These are phyloP conservation scores for Metschnikowia similis DNA, from an alignment of 805 yeast genomes.

Conservation along the genomic window DNA sequence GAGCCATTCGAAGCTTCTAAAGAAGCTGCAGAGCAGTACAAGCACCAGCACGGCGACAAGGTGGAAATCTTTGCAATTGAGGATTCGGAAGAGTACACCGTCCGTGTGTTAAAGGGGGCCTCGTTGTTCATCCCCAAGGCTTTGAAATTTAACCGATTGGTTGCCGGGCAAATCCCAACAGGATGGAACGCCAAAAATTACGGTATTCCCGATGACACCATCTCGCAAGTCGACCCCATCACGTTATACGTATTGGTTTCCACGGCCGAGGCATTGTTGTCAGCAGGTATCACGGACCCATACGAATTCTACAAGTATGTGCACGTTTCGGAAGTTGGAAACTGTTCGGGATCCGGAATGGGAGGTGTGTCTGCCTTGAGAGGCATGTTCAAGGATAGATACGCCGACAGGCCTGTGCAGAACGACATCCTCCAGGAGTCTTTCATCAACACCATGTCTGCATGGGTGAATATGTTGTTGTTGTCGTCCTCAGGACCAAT, in stretches of 20 bases:
- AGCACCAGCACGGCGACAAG: conserved; percentile 87
- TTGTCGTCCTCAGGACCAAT: conserved; percentile 97
- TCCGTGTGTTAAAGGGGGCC: conserved; percentile 89
- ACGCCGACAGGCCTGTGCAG: conserved; percentile 88
- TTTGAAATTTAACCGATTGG: conserved; percentile 65
- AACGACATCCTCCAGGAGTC: conserved; percentile 97
- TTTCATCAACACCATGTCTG: conserved; percentile 97
- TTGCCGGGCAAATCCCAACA: conserved; percentile 93
- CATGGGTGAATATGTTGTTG: conserved; percentile 98
- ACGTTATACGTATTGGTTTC: conserved; percentile 90
- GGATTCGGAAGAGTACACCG: conserved; percentile 90
- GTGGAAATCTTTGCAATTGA: conserved; percentile 87
- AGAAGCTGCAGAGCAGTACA: conserved; percentile 93
- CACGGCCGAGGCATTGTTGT: conserved; percentile 88
- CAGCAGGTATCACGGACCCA: conserved; percentile 97
- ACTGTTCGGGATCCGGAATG: conserved; percentile 99
- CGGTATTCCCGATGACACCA: conserved; percentile 92
- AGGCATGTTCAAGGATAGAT: conserved; percentile 97
- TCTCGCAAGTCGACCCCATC: conserved; percentile 93
- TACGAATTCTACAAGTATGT: conserved; percentile 98
- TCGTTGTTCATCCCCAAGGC: conserved; percentile 88
- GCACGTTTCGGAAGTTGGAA: conserved; percentile 97
- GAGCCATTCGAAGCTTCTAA: conserved; percentile 94
- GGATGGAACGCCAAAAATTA: conserved; percentile 97
- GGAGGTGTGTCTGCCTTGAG: conserved; percentile 98